These are phyloP conservation scores for Epicoccum sorghinum DNA, from an alignment of 2,329 filamentous ascomycete species.

Conservation along the genomic window DNA sequence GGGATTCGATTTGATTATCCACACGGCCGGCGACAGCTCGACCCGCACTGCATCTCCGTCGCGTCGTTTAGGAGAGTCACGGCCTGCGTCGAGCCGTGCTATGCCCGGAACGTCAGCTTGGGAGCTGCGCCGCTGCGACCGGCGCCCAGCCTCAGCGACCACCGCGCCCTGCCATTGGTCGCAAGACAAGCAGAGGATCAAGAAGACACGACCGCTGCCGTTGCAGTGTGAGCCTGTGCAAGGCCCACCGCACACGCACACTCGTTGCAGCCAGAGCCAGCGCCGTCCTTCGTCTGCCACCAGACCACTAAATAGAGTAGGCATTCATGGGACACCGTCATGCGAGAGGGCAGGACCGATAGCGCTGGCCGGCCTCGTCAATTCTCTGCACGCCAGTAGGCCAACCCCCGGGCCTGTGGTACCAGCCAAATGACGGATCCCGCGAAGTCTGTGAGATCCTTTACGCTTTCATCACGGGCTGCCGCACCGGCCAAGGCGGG, in stretches of 20 bases:
- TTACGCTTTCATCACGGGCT: conserved; percentile 28
- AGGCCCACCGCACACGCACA: conserved; percentile 18
- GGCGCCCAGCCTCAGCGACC: conserved; percentile 15
- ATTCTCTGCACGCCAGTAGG: conserved; percentile 22
- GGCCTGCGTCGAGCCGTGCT: conserved; percentile 11
- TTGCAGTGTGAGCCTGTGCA: background rate
- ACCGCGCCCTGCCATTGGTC: conserved; percentile 5
- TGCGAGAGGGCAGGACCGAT: conserved; percentile 25
- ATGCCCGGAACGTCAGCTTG: conserved; percentile 12
- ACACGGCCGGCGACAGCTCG: conserved; percentile 21
- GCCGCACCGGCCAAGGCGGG: conserved; percentile 35
- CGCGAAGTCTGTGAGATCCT: conserved; percentile 16
- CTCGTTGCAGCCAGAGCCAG: conserved; percentile 1
- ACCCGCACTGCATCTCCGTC: conserved; percentile 21
- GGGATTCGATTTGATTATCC: conserved; percentile 21
- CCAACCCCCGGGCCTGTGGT: conserved; percentile 14
- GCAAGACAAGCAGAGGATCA: background rate
- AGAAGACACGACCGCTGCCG: conserved; percentile 10
- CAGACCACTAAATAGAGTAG: background rate
- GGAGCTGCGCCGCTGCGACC: conserved; percentile 16
- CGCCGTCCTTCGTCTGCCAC: conserved; percentile 10
- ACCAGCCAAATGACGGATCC: conserved; percentile 2
- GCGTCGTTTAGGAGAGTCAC: conserved; percentile 14
- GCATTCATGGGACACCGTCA: conserved; percentile 17
- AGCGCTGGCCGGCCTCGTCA: conserved; percentile 31